These are phyloP conservation scores for Aureobasidium lini DNA, from an alignment of 2,329 filamentous ascomycete genomes.

Conservation along the genomic window DNA sequence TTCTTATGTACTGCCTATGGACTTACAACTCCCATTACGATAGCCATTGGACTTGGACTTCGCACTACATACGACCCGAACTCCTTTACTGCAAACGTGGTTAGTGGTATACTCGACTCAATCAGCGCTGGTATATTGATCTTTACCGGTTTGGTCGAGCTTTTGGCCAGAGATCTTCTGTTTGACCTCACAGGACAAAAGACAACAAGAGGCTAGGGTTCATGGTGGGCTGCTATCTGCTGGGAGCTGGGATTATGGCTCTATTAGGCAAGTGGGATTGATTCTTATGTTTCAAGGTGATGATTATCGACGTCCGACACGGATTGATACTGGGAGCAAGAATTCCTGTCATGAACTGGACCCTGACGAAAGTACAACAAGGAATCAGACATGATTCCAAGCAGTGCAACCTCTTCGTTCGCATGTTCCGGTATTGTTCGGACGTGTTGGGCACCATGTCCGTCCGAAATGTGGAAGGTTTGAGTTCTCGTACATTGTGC, in stretches of 20 bases:
- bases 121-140: constrained; percentile 54
- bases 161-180: constrained; percentile 44
- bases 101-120: constrained; percentile 83
- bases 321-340: no score
- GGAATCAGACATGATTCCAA: no score
- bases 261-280: constrained; percentile 78
- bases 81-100: constrained; percentile 45
- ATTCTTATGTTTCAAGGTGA: constrained; percentile 15
- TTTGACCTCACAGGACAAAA: constrained; percentile 71
- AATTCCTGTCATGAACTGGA: no score
- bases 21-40: constrained; percentile 74
- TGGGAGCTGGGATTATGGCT: constrained; percentile 68
- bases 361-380: no score
- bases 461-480: no score
- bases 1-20: constrained; percentile 65
- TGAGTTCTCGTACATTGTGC: no score
- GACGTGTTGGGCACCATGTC: no score
- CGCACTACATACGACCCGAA: constrained; percentile 50
- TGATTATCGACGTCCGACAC: no score
- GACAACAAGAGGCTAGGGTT: constrained; percentile 83
- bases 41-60: constrained; percentile 75
- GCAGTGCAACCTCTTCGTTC: no score
- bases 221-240: constrained; percentile 83
- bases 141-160: constrained; percentile 41
- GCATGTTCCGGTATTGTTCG: no score